Evolutionary conservation across 2,329 filamentous ascomycete genomes (phyloP).

Genomic region (Clonostachys sp.): DNA sequence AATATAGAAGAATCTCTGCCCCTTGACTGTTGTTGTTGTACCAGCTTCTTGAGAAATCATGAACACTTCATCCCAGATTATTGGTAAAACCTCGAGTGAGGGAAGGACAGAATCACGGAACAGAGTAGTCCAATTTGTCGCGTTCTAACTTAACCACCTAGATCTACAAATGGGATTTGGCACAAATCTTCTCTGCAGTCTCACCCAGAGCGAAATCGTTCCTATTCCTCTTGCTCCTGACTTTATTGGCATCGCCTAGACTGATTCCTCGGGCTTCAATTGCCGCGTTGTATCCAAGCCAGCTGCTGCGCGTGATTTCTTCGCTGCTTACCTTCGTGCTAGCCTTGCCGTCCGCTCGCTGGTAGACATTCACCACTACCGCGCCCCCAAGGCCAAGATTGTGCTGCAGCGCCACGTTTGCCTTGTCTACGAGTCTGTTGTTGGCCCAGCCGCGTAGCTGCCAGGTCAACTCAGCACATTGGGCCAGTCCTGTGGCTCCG

Average conservation of each 20-base stretch:
- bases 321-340: background rate
- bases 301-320: constrained; percentile 16
- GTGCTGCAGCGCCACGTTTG: constrained; percentile 14
- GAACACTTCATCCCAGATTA: too few relatives aligned
- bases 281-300: background rate
- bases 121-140: too few relatives aligned
- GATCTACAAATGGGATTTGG: constrained; percentile 19
- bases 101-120: too few relatives aligned
- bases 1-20: too few relatives aligned
- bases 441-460: constrained; percentile 21
- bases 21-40: too few relatives aligned
- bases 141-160: too few relatives aligned
- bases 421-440: constrained; percentile 11
- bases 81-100: too few relatives aligned
- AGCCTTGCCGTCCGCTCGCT: constrained; percentile 28
- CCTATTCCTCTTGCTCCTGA: constrained; percentile 61
- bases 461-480: constrained; percentile 29
- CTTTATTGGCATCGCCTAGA: constrained; percentile 62
- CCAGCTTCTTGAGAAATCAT: too few relatives aligned
- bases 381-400: constrained; percentile 19
- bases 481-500: constrained; percentile 19
- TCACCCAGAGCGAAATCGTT: constrained; percentile 78
- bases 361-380: constrained; percentile 15
- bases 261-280: constrained; percentile 67
- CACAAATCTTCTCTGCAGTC: constrained; percentile 31